These are phyloP conservation scores for Fomitopsis schrenkii DNA, from an alignment of 1,284 basidiomycete genomes.

Conservation along the genomic window DNA sequence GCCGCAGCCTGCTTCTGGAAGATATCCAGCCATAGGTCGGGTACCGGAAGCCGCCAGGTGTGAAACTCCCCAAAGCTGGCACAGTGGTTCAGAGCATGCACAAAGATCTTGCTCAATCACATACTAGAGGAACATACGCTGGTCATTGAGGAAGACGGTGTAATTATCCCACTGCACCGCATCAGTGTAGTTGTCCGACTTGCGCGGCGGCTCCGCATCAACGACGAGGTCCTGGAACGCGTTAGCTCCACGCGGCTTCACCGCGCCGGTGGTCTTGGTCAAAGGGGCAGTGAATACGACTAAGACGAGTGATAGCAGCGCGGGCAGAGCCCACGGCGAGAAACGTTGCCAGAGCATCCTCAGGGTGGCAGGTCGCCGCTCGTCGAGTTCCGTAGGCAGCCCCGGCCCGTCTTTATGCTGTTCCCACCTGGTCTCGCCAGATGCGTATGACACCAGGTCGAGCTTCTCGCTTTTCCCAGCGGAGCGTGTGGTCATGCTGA, in stretches of 20 bases:
- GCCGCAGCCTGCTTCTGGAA: conserved; percentile 79
- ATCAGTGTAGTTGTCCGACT: conserved; percentile 25
- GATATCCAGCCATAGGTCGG: conserved; percentile 77
- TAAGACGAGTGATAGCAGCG: conserved; percentile 10
- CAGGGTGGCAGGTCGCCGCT: conserved; percentile 1
- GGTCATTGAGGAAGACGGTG: conserved; percentile 25
- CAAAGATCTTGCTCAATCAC: conserved; percentile 23
- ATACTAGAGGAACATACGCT: conserved; percentile 44
- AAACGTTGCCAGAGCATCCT: conserved; percentile 13
- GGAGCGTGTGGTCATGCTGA: neutral
- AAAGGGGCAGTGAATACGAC: conserved; percentile 14
- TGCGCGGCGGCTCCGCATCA: conserved; percentile 21
- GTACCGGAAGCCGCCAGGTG: conserved; percentile 77
- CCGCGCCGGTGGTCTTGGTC: conserved; percentile 3
- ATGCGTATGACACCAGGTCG: neutral
- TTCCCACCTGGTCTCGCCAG: neutral
- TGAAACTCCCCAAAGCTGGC: conserved; percentile 73
- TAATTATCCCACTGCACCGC: conserved; percentile 31
- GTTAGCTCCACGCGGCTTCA: neutral
- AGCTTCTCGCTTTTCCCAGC: neutral
- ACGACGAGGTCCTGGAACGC: neutral
- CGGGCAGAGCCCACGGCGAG: conserved; percentile 14
- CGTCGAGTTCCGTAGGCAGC: neutral
- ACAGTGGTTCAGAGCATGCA: neutral
- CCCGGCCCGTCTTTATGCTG: neutral